These are phyloP conservation scores for Phytophthora citricola DNA, from an alignment of 352 stramenopile genomes.

Conservation along the genomic window DNA sequence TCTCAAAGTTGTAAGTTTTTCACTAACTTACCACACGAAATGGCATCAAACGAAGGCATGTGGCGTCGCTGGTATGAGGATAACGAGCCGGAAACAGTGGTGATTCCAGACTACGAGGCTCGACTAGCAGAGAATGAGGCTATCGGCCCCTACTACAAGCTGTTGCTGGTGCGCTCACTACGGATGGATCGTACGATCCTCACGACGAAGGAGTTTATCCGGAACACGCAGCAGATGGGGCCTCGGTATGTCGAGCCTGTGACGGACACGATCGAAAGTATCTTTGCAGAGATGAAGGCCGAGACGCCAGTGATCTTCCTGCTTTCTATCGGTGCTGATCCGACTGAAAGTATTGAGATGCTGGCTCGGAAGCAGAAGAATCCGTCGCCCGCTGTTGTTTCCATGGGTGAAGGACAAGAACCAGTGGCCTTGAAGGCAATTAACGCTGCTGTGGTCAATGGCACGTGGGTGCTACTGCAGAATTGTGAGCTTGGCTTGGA, in stretches of 20 bases:
- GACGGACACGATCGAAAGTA: conserved; percentile 99
- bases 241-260: conserved; percentile 97
- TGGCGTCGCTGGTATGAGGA: conserved; percentile 98
- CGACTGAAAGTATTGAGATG: conserved; percentile 97
- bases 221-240: conserved; percentile 97
- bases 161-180: conserved; percentile 96
- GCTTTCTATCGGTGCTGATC: conserved; percentile 96
- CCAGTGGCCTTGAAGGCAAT: conserved; percentile 97
- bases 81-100: conserved; percentile 96
- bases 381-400: conserved; percentile 95
- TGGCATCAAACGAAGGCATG: conserved; percentile 96
- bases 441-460: conserved; percentile 96
- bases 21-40: conserved; percentile 95
- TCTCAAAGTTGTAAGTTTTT: conserved; percentile 97
- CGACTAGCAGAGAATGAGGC: conserved; percentile 93
- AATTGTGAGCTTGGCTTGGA: conserved; percentile 98
- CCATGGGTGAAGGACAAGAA: conserved; percentile 98
- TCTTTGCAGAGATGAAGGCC: conserved; percentile 96
- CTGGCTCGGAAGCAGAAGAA: conserved; percentile 97
- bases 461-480: conserved; percentile 98
- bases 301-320: conserved; percentile 98
- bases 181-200: conserved; percentile 98
- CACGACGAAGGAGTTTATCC: conserved; percentile 98
- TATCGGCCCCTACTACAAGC: conserved; percentile 96
- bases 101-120: conserved; percentile 96